phyloP scores from a whole-genome alignment of 73 alveolate genomes.

The Tetrahymena borealis region DNA sequence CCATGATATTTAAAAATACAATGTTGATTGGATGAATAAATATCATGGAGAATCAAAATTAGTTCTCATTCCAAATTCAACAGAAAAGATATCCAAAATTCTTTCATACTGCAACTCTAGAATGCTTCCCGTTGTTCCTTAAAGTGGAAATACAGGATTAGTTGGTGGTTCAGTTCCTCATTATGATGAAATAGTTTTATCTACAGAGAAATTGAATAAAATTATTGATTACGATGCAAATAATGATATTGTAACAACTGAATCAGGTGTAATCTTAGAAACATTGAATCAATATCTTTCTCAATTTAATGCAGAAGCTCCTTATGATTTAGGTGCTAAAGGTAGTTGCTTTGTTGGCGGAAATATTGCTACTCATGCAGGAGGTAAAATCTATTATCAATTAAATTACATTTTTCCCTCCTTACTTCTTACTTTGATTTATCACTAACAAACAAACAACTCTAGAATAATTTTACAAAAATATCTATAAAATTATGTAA shows the following conservation, averaged over 20 bases:
- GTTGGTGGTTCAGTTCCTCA: conserved; percentile 79
- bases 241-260: conserved; percentile 52
- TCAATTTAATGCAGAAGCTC: conserved; percentile 32
- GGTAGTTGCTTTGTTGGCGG: conserved; percentile 89
- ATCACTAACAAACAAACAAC: too few relatives aligned
- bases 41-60: conserved; percentile 54
- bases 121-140: conserved; percentile 66
- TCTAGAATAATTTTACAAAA: too few relatives aligned
- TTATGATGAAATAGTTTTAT: conserved; percentile 63
- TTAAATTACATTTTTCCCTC: too few relatives aligned
- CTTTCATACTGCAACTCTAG: conserved; percentile 58
- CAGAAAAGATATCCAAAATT: conserved; percentile 47
- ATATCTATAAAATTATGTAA: too few relatives aligned
- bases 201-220: conserved; percentile 55
- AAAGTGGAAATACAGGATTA: conserved; percentile 89
- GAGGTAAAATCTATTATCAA: too few relatives aligned
- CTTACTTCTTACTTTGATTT: too few relatives aligned
- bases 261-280: conserved; percentile 72
- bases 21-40: conserved; percentile 64
- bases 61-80: conserved; percentile 62
- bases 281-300: conserved; percentile 39
- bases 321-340: conserved; percentile 88
- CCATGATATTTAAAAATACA: conserved; percentile 22
- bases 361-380: conserved; percentile 86
- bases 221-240: conserved; percentile 54